Percentiles rank a stretch among this genome's conserved stretches.
Evolutionary conservation across 2,329 filamentous ascomycete genomes (phyloP).

Genomic region (Phaeophleospora eucalypticola): DNA sequence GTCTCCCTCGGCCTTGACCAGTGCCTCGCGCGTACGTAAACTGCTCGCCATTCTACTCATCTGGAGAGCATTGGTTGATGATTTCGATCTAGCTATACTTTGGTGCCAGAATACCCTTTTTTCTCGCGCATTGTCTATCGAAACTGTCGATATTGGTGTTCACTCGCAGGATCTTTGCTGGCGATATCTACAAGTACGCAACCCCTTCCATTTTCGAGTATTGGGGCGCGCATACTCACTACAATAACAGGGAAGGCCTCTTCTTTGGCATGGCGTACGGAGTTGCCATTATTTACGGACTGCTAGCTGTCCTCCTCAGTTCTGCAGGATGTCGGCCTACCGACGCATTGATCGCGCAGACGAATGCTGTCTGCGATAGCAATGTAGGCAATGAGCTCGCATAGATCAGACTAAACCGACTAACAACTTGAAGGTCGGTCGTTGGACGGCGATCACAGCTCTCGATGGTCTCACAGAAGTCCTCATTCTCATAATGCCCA

Average conservation of each 20-base stretch:
- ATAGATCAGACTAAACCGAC: slow-evolving; percentile 4
- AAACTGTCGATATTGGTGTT: slow-evolving; percentile 24
- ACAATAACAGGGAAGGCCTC: slow-evolving; percentile 11
- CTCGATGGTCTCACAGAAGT: slow-evolving; percentile 22
- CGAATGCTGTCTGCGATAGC: slow-evolving; percentile 20
- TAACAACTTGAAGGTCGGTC: slow-evolving; percentile 6
- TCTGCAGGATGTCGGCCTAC: slow-evolving; percentile 20
- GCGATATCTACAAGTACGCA: slow-evolving; percentile 19
- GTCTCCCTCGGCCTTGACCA: slow-evolving; percentile 2
- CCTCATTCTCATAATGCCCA: slow-evolving; percentile 22
- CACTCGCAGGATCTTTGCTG: slow-evolving; percentile 21
- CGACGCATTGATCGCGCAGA: slow-evolving; percentile 11
- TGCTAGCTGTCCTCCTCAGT: slow-evolving; percentile 18
- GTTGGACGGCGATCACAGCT: slow-evolving; percentile 19
- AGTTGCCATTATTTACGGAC: slow-evolving; percentile 13
- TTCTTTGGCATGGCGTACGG: slow-evolving; percentile 18
- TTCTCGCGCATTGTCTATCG: slow-evolving; percentile 19
- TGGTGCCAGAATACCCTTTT: slow-evolving; percentile 14
- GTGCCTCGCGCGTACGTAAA: slow-evolving; percentile 2
- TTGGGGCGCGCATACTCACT: too few relatives aligned
- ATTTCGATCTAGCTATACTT: slow-evolving; percentile 19
- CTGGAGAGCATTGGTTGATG: background rate
- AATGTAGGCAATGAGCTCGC: slow-evolving; percentile 12
- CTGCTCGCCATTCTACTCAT: background rate
- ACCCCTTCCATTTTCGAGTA: too few relatives aligned